Percentiles rank a stretch among this genome's conserved stretches.
Evolutionary conservation across 106 monocot genomes (phyloP).

Genomic region (Platanthera guangdongensis): DNA sequence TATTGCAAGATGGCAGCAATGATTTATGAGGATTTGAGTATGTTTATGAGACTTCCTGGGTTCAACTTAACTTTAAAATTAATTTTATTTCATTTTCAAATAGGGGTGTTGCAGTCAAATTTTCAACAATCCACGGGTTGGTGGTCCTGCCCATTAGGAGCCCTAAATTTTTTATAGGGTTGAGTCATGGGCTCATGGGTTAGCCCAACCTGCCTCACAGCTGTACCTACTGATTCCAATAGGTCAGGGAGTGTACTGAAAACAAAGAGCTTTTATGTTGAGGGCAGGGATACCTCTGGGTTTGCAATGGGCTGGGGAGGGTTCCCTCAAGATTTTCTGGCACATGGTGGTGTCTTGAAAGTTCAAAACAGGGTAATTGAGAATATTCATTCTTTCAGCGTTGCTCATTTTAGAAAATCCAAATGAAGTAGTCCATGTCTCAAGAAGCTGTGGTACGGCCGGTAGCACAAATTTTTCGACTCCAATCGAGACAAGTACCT

Average conservation of each 20-base stretch:
- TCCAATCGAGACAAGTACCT: constrained; percentile 43
- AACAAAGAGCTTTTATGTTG: neutral
- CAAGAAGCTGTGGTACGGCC: constrained; percentile 41
- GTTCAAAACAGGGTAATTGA: constrained; percentile 32
- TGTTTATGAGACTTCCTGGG: no score
- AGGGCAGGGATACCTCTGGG: constrained; percentile 19
- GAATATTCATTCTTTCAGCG: constrained; percentile 27
- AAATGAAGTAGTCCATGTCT: constrained; percentile 53
- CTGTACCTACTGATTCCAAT: no score
- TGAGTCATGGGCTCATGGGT: no score
- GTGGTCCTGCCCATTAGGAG: no score
- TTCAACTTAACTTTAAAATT: no score
- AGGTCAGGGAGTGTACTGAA: neutral
- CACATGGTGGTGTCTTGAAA: constrained; percentile 54
- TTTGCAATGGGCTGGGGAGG: neutral
- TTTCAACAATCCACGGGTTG: no score
- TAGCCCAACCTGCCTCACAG: no score
- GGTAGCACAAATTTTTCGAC: constrained; percentile 54
- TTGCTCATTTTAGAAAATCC: constrained; percentile 42
- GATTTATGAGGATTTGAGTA: no score
- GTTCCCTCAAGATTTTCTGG: constrained; percentile 27
- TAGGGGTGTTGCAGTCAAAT: no score
- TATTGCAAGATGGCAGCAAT: no score
- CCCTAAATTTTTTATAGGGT: no score
- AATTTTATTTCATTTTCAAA: no score